A percentile compares a stretch with the other conserved stretches of the same genome.
Evolutionary conservation across 257 asterid species (phyloP).

Genomic region (Ophiorrhiza pumila): DNA sequence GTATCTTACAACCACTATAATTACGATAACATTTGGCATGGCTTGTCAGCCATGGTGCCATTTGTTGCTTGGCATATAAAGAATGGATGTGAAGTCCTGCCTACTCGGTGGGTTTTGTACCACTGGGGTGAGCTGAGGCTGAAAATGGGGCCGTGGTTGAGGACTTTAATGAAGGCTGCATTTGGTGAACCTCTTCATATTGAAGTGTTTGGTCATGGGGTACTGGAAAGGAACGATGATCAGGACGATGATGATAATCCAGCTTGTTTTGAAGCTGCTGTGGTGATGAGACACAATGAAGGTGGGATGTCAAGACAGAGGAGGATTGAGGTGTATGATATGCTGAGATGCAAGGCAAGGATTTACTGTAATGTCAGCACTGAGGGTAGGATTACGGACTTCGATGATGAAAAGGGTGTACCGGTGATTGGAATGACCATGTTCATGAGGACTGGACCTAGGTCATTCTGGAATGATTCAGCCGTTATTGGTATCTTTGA

Average conservation of each 20-base stretch:
- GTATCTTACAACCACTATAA: slow-evolving; percentile 60
- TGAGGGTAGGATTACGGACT: slow-evolving; percentile 5
- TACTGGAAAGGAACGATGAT: not conserved
- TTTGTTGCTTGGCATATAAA: slow-evolving; percentile 63
- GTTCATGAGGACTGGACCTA: slow-evolving; percentile 57
- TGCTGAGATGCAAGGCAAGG: slow-evolving; percentile 62
- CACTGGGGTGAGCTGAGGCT: slow-evolving; percentile 71
- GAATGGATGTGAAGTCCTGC: slow-evolving; percentile 37
- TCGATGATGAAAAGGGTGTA: slow-evolving; percentile 15
- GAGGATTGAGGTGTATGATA: slow-evolving; percentile 53
- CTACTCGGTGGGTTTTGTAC: slow-evolving; percentile 55
- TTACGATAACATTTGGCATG: slow-evolving; percentile 75
- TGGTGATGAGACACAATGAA: slow-evolving; percentile 73
- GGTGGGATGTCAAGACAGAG: slow-evolving; percentile 62
- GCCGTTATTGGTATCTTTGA: slow-evolving; percentile 47
- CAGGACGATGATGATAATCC: slow-evolving; percentile 15
- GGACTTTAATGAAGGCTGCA: slow-evolving; percentile 41
- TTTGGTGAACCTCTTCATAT: slow-evolving; percentile 36
- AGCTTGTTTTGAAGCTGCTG: slow-evolving; percentile 49
- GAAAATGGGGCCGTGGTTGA: slow-evolving; percentile 62
- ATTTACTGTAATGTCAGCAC: slow-evolving; percentile 40
- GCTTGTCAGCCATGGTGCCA: slow-evolving; percentile 59
- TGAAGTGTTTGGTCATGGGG: slow-evolving; percentile 24
- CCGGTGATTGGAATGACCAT: slow-evolving; percentile 52
- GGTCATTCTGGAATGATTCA: slow-evolving; percentile 58